Evolutionary conservation across 2,329 filamentous ascomycete species (phyloP).

Genomic region (Parascedosporium putredinis): DNA sequence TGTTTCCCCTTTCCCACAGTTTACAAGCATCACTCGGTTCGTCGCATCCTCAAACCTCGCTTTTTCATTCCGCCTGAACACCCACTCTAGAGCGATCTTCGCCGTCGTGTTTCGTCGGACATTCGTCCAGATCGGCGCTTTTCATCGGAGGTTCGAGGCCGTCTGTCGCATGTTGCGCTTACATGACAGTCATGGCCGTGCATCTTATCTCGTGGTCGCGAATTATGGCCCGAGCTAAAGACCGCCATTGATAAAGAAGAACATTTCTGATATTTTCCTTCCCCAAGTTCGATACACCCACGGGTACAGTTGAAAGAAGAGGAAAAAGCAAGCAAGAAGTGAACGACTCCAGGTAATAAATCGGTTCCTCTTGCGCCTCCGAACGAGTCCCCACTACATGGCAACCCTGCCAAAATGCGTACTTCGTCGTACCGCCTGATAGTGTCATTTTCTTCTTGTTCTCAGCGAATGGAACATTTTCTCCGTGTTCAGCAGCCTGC

Average conservation of each 20-base stretch:
- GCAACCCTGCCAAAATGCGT: not conserved
- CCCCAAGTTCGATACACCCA: no score
- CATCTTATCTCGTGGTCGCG: no score
- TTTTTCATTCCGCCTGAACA: not conserved
- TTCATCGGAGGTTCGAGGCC: not conserved
- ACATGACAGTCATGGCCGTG: no score
- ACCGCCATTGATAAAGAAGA: no score
- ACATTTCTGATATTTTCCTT: no score
- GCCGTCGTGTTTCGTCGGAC: not conserved
- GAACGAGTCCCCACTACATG: not conserved
- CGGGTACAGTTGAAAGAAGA: no score
- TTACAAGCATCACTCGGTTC: not conserved
- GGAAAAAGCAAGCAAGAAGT: not conserved
- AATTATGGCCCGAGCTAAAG: no score
- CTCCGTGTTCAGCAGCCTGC: not conserved
- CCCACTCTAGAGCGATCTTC: not conserved
- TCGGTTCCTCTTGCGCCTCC: no score
- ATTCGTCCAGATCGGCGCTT: not conserved
- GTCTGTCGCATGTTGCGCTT: not conserved
- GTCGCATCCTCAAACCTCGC: conserved; percentile 3
- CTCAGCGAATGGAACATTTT: not conserved
- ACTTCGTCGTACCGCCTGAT: not conserved
- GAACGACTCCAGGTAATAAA: not conserved
- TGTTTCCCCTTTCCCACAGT: not conserved
- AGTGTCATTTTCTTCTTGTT: not conserved